Conservation (phyloP, 169 alveolate species). For the Plasmodium knowlesi region DNA sequence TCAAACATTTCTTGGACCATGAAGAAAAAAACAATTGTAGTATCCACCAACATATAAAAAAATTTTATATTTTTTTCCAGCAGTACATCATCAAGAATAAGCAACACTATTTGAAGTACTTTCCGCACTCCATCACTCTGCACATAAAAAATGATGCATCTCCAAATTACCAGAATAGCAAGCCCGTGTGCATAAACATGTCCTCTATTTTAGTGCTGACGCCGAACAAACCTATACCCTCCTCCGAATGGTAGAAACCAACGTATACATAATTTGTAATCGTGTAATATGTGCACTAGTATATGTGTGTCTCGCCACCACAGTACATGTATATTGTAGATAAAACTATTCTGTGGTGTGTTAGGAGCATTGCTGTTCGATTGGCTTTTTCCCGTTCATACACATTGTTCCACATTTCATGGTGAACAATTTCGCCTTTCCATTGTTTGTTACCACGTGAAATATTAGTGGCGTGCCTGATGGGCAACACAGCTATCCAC, state of each 20-base stretch:
- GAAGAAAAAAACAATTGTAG: neutral
- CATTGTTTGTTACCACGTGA: neutral
- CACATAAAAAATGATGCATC: conserved; percentile 21
- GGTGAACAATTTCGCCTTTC: neutral
- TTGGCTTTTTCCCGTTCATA: neutral
- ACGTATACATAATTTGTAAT: neutral
- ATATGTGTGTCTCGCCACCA: neutral
- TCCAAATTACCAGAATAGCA: neutral
- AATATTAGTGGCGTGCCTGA: neutral
- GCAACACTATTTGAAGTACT: conserved; percentile 30
- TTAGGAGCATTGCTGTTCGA: neutral
- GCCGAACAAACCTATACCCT: conserved; percentile 10
- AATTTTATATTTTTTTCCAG: conserved; percentile 58
- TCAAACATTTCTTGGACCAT: conserved; percentile 1
- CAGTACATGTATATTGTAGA: neutral
- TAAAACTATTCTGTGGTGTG: neutral
- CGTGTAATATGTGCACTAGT: neutral
- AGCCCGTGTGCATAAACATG: conserved; percentile 13
- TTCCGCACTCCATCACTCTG: conserved; percentile 36
- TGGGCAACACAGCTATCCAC: neutral
- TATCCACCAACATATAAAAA: neutral
- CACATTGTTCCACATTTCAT: neutral
- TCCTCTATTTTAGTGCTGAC: conserved; percentile 57
- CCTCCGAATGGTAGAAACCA: neutral
- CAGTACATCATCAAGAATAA: conserved; percentile 55